Evolutionary conservation across 352 stramenopile species (phyloP).

Genomic region (Aphanomyces stellatus): DNA sequence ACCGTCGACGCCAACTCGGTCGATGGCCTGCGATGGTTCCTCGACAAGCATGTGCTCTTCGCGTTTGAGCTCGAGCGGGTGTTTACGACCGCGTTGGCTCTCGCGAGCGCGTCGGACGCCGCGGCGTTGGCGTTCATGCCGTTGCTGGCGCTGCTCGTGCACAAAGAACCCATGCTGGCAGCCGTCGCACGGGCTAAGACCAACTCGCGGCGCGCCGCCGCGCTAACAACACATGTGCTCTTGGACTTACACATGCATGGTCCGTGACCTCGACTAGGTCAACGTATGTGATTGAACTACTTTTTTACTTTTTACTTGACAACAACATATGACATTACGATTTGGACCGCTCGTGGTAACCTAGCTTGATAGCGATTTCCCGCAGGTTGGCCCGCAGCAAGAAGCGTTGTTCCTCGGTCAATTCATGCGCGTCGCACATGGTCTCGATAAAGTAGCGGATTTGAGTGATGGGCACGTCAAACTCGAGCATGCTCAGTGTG

Average conservation of each 20-base stretch:
- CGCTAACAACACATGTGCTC: neutral
- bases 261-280: no score
- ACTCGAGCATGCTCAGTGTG: slow-evolving; percentile 83
- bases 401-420: slow-evolving; percentile 81
- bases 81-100: neutral
- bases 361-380: slow-evolving; percentile 34
- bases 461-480: slow-evolving; percentile 63
- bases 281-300: no score
- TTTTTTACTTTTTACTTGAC: no score
- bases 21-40: neutral
- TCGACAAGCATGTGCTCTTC: neutral
- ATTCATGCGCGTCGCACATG: slow-evolving; percentile 79
- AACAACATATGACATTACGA: no score
- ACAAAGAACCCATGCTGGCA: neutral
- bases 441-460: slow-evolving; percentile 83
- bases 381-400: slow-evolving; percentile 69
- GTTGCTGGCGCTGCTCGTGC: neutral
- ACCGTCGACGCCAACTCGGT: neutral
- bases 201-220: neutral
- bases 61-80: neutral
- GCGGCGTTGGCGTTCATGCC: neutral
- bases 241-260: neutral
- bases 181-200: neutral
- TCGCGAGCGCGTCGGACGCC: neutral
- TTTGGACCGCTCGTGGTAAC: neutral